Evolutionary conservation across 208 protist species (phyloP), one percentile per base, ranked within the genome.

Genomic region (Wallacemonas rigidus): DNA sequence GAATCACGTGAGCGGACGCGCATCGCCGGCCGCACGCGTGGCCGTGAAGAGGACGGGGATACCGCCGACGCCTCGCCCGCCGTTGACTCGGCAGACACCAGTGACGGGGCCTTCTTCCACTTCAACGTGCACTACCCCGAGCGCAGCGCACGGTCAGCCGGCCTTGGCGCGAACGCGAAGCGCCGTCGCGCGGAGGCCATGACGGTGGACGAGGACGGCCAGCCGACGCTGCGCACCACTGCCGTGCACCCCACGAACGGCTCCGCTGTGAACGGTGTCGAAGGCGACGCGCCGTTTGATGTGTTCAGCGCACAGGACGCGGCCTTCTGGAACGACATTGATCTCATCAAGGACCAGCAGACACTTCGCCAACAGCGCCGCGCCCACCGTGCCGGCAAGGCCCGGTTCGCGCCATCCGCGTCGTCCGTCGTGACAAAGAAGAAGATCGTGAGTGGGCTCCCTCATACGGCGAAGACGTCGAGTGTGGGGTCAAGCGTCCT

Each of bases 311-410:
- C 81, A 3, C 91, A 95, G 72, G 83, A 92, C 48, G 68, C 79
- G 2, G 86, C 78, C 3, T 95, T 95, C 61, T 26, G 82, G 47
- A 91, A 91, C 36, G 87, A 95, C 65, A 80, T 95, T 71, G 87
- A 81, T 0, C 43, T 55, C 14, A 93, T 95, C 41, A 77, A 76
- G n/a, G 77, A 87, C n/a, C 73, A 67, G 17, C 91, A 95, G 69
- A 54, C 39, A 4, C 40, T 76, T 51, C 83, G 77, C 6, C 68
- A 81, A 3, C 7, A 80, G 26, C 60, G 36, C 36, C 60, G n/a
- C 36, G 35, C 38, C n/a, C 39, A 53, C n/a, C 38, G 71, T 12
- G 6, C 1, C n/a, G 63, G 6, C 56, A 79, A 73, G 26, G n/a
- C 44, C 12, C n/a, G 48, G 11, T 9, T 53, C 11, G 9, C 48